Conservation (phyloP, 306 rosid species). For the Quercus cerris region DNA sequence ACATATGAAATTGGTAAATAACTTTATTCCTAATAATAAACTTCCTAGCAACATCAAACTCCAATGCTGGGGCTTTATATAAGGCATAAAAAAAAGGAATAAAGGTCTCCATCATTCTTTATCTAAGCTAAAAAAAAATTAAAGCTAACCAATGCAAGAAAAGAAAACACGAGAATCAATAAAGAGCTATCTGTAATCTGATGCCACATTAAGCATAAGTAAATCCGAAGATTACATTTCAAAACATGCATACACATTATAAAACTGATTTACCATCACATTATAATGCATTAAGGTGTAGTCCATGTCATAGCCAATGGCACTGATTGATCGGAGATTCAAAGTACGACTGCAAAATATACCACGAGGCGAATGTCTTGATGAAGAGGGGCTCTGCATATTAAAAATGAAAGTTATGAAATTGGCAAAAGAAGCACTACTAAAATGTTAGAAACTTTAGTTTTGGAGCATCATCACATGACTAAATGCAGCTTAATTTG, state of each 20-base stretch:
- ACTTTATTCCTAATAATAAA: not conserved
- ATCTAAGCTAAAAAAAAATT: slow-evolving; percentile 3
- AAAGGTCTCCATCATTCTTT: slow-evolving; percentile 11
- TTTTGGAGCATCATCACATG: not conserved
- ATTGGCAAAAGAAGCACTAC: not conserved
- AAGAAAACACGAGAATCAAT: not conserved
- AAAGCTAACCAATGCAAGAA: not conserved
- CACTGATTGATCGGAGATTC: slow-evolving; percentile 94
- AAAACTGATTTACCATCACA: slow-evolving; percentile 63
- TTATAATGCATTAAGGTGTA: slow-evolving; percentile 93
- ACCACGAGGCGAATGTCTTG: slow-evolving; percentile 81
- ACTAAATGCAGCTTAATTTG: too few relatives aligned
- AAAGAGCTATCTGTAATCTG: not conserved
- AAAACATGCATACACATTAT: not conserved
- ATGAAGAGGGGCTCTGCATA: slow-evolving; percentile 73
- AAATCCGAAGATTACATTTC: slow-evolving; percentile 3
- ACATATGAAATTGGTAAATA: slow-evolving; percentile 8
- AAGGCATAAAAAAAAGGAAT: not conserved
- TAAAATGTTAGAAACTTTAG: not conserved
- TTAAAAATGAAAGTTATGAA: slow-evolving; percentile 5
- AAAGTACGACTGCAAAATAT: slow-evolving; percentile 92
- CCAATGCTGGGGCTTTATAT: too few relatives aligned
- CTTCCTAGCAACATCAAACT: not conserved
- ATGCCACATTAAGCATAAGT: slow-evolving; percentile 7
- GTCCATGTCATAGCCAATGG: slow-evolving; percentile 99